phyloP scores from a whole-genome alignment of 441 rosid genomes.

The Caryocar brasiliense region DNA sequence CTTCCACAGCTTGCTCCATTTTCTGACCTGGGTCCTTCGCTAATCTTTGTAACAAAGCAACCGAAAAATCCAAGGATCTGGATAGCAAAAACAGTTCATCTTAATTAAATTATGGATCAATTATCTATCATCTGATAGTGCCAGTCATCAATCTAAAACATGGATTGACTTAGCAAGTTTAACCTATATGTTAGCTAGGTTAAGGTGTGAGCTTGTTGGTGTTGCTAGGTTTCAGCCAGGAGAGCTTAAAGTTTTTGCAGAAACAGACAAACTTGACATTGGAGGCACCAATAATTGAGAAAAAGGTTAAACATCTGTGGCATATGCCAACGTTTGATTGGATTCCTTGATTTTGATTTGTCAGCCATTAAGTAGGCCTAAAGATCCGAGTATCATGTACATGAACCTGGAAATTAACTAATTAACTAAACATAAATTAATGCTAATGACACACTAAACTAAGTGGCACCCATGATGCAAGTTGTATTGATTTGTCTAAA shows the following conservation, averaged over 20 bases:
- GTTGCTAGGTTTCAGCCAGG: too few relatives aligned
- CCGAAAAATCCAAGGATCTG: constrained; percentile 66
- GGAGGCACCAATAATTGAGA: background rate
- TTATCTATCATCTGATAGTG: too few relatives aligned
- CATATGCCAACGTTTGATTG: background rate
- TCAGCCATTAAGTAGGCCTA: background rate
- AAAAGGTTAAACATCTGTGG: background rate
- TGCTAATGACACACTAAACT: background rate
- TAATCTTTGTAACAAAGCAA: constrained; percentile 42
- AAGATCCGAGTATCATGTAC: background rate
- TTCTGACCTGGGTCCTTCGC: constrained; percentile 38
- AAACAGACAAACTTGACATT: background rate
- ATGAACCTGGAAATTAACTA: background rate
- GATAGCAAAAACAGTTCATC: background rate
- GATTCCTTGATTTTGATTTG: background rate
- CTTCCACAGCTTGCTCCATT: constrained; percentile 77
- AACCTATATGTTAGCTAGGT: too few relatives aligned
- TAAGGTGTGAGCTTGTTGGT: too few relatives aligned
- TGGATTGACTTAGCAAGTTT: too few relatives aligned
- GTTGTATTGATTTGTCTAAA: background rate
- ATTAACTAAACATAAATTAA: background rate
- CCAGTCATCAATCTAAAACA: too few relatives aligned
- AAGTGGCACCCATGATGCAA: background rate
- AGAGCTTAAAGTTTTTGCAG: background rate
- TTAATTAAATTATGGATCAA: too few relatives aligned